Conservation (phyloP, 1,284 basidiomycete genomes). For the Ustilago esculenta region DNA sequence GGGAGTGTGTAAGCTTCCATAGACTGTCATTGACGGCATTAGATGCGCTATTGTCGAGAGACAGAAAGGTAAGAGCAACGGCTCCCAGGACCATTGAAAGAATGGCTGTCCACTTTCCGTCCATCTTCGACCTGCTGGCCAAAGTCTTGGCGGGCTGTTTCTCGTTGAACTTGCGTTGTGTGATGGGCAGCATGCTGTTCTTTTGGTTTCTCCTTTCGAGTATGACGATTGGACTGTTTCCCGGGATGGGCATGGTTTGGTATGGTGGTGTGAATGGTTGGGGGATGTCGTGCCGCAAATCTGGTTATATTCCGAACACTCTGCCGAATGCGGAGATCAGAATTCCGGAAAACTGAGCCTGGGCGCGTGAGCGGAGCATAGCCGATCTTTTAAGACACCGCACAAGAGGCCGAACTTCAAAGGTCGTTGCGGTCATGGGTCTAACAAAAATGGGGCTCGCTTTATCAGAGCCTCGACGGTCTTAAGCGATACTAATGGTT, state of each 20-base stretch:
- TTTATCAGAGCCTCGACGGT: too few relatives aligned
- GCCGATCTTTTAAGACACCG: constrained; percentile 2
- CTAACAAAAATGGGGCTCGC: too few relatives aligned
- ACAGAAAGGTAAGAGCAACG: constrained; percentile 22
- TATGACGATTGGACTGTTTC: too few relatives aligned
- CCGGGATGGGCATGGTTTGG: too few relatives aligned
- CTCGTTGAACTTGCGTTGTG: constrained; percentile 8
- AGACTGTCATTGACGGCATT: constrained; percentile 34
- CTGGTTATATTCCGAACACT: too few relatives aligned
- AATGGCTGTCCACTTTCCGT: constrained; percentile 17
- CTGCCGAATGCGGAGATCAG: constrained; percentile 14
- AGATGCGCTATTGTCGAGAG: constrained; percentile 30
- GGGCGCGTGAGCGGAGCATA: background rate
- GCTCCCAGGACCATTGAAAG: constrained; percentile 25
- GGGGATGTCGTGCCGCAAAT: constrained; percentile 6
- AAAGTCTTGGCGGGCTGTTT: constrained; percentile 6
- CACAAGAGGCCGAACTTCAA: constrained; percentile 1
- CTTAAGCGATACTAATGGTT: too few relatives aligned
- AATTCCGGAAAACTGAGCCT: background rate
- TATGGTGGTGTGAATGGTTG: too few relatives aligned
- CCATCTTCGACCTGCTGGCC: constrained; percentile 3
- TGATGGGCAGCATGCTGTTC: constrained; percentile 18
- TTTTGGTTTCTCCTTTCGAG: too few relatives aligned
- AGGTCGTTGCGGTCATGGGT: too few relatives aligned
- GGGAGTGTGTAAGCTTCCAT: constrained; percentile 21